Evolutionary conservation across 1,284 basidiomycete genomes (phyloP).

Genomic region (Butyriboletus appendiculatus): DNA sequence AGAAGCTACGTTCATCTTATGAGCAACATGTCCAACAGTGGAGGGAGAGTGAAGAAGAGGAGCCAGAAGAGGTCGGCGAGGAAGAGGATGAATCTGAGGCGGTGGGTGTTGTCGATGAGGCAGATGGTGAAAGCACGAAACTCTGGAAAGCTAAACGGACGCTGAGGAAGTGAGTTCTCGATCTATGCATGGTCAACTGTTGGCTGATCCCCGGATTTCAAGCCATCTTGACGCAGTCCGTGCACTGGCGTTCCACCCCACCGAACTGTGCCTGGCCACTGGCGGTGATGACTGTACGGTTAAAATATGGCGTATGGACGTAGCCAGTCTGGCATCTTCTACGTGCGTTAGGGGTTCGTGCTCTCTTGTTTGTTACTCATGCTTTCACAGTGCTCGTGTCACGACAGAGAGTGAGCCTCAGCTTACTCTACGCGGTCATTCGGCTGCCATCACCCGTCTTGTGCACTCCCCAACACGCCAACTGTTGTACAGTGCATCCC

Average conservation of each 20-base stretch:
- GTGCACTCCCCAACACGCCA: conserved; percentile 79
- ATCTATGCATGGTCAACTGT: not conserved
- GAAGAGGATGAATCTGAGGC: conserved; percentile 55
- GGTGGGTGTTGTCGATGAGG: conserved; percentile 63
- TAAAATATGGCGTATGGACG: conserved; percentile 93
- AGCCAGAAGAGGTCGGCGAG: conserved; percentile 61
- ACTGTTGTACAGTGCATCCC: conserved; percentile 86
- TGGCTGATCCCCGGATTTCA: conserved; percentile 21
- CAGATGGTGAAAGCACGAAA: conserved; percentile 69
- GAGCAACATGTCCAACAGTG: conserved; percentile 52
- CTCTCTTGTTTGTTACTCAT: conserved; percentile 17
- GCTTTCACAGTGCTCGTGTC: conserved; percentile 50
- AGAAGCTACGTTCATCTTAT: conserved; percentile 64
- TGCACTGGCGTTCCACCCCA: conserved; percentile 86
- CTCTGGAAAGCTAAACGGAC: conserved; percentile 85
- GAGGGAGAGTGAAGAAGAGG: conserved; percentile 48
- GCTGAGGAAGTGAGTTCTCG: conserved; percentile 75
- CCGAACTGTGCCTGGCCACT: conserved; percentile 81
- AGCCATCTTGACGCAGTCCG: conserved; percentile 95
- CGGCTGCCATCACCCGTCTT: conserved; percentile 87
- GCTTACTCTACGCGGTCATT: conserved; percentile 91
- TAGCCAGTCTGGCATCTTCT: conserved; percentile 67
- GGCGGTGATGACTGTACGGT: conserved; percentile 95
- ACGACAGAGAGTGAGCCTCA: conserved; percentile 88
- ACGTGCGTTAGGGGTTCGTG: conserved; percentile 49